Conservation (phyloP, 306 rosid genomes). For the Datisca glomerata region DNA sequence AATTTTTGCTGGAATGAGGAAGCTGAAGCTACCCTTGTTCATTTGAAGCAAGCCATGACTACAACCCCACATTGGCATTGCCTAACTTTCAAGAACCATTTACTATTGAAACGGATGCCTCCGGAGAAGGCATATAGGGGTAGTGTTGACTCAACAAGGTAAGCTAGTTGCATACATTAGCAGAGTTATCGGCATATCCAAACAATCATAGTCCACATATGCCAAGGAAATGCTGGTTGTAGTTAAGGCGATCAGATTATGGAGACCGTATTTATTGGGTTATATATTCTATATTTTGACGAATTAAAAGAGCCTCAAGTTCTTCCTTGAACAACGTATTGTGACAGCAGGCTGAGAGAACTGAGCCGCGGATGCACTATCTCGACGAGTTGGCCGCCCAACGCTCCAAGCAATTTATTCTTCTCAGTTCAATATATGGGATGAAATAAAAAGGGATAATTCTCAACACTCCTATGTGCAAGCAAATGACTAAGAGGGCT, state of each 20-base stretch:
- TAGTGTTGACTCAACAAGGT: too few relatives aligned
- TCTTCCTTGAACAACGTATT: too few relatives aligned
- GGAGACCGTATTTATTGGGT: neutral
- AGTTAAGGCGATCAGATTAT: neutral
- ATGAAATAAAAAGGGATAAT: too few relatives aligned
- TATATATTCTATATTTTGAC: neutral
- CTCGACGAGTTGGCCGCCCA: too few relatives aligned
- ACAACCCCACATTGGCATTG: neutral
- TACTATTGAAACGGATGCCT: too few relatives aligned
- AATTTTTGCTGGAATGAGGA: constrained; percentile 5
- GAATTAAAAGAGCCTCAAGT: neutral
- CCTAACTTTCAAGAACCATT: neutral
- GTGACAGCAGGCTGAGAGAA: neutral
- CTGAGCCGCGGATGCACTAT: neutral
- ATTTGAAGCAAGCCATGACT: neutral
- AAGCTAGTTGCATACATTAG: neutral
- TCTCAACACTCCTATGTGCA: too few relatives aligned
- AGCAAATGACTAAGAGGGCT: too few relatives aligned
- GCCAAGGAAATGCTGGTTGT: neutral
- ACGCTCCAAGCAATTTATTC: too few relatives aligned
- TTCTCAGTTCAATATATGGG: too few relatives aligned
- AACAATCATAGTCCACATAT: too few relatives aligned
- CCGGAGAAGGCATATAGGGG: neutral
- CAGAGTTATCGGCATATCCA: too few relatives aligned
- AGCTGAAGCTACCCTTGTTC: neutral